Percentiles rank a stretch among this genome's conserved stretches.
phyloP scores from a whole-genome alignment of 1,284 basidiomycete genomes.

The Cryptococcus sp. region DNA sequence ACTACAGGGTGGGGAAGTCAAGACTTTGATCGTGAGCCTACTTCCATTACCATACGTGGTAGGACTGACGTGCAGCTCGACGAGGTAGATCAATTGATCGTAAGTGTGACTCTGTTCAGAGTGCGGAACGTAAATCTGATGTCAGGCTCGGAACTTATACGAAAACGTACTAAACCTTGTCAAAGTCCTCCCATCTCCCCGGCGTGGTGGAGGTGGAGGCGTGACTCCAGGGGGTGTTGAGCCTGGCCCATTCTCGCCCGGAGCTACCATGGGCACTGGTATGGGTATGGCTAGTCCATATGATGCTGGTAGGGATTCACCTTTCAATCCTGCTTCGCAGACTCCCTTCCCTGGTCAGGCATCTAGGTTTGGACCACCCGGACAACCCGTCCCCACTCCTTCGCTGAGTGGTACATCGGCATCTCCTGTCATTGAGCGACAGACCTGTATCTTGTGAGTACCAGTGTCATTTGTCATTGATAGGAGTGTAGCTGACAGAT shows the following conservation, averaged over 20 bases:
- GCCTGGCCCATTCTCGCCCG: constrained; percentile 34
- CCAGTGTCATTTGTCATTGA: neutral
- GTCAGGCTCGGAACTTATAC: constrained; percentile 83
- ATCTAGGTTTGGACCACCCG: constrained; percentile 22
- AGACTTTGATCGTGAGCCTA: constrained; percentile 67
- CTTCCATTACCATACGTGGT: neutral
- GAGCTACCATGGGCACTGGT: constrained; percentile 8
- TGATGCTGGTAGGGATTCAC: constrained; percentile 48
- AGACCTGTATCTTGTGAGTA: constrained; percentile 78
- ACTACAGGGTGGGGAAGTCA: constrained; percentile 72
- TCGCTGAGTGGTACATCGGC: neutral
- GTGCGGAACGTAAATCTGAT: neutral
- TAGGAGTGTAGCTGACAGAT: neutral
- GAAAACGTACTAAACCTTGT: constrained; percentile 92
- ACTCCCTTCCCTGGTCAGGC: constrained; percentile 54
- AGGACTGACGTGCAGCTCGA: constrained; percentile 57
- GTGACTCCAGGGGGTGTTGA: constrained; percentile 29
- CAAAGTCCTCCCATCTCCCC: constrained; percentile 77
- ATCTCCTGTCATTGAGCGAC: constrained; percentile 60
- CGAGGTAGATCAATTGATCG: constrained; percentile 93
- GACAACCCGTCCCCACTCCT: constrained; percentile 6
- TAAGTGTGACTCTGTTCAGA: constrained; percentile 5
- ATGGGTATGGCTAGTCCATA: constrained; percentile 38
- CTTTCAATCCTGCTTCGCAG: constrained; percentile 53
- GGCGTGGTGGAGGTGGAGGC: constrained; percentile 54